Percentiles rank a stretch among this genome's conserved stretches.
These are phyloP conservation scores for Sesbania bispinosa DNA, from an alignment of 306 rosid species.

Conservation along the genomic window DNA sequence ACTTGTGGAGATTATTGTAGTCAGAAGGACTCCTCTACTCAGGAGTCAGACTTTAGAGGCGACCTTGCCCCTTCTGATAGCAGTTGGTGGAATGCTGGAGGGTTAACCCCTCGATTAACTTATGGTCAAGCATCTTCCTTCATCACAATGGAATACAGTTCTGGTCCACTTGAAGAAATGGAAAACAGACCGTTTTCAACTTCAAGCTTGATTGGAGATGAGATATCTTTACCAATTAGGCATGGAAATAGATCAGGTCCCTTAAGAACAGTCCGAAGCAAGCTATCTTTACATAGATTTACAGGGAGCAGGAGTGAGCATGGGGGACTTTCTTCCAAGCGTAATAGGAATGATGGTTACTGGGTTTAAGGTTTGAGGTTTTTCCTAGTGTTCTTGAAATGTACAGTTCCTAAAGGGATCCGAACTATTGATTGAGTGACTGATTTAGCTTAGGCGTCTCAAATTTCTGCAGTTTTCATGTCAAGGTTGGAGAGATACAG, in stretches of 20 bases:
- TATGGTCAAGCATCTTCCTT: constrained; percentile 81
- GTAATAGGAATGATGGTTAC: constrained; percentile 43
- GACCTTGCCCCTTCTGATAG: constrained; percentile 81
- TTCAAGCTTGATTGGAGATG: constrained; percentile 75
- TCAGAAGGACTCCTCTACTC: constrained; percentile 81
- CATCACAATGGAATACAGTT: constrained; percentile 93
- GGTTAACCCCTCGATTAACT: constrained; percentile 71
- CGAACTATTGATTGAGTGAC: constrained; percentile 49
- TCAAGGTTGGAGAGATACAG: constrained; percentile 41
- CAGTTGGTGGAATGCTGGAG: constrained; percentile 96
- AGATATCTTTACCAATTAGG: constrained; percentile 62
- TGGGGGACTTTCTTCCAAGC: constrained; percentile 62
- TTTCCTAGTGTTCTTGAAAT: constrained; percentile 40
- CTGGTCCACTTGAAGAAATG: constrained; percentile 87
- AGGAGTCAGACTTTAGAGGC: constrained; percentile 78
- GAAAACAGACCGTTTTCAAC: constrained; percentile 82
- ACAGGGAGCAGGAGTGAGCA: constrained; percentile 91
- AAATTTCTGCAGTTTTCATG: constrained; percentile 37
- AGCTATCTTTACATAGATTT: constrained; percentile 62
- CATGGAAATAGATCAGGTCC: constrained; percentile 98
- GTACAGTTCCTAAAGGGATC: constrained; percentile 73
- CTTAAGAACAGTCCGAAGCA: constrained; percentile 74
- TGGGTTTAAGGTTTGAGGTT: constrained; percentile 47
- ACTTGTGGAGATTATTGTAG: constrained; percentile 76
- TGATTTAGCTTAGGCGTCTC: constrained; percentile 49